These are phyloP conservation scores for Dioscorea dumetorum DNA, from an alignment of 106 monocot species.

Conservation along the genomic window DNA sequence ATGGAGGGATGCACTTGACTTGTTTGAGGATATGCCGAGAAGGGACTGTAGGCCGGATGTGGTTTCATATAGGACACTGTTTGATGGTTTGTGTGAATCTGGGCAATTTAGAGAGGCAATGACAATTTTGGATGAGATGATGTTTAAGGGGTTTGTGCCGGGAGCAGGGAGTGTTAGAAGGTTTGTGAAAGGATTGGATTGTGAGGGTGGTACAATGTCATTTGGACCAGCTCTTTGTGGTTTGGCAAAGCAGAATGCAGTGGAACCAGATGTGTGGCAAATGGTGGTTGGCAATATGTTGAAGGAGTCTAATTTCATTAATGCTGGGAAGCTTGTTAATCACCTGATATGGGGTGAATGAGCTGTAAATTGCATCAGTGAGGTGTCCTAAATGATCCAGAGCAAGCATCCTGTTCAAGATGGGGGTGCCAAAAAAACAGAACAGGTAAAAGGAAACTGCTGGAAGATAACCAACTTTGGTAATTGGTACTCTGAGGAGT, in stretches of 20 bases:
- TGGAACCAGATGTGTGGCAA: slow-evolving; percentile 27
- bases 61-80: slow-evolving; percentile 40
- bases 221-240: slow-evolving; percentile 4
- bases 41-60: slow-evolving; percentile 58
- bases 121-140: slow-evolving; percentile 60
- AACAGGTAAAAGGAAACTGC: too few relatives aligned
- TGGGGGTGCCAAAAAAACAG: too few relatives aligned
- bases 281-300: slow-evolving; percentile 4
- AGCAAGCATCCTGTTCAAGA: too few relatives aligned
- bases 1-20: slow-evolving; percentile 51
- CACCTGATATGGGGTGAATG: background rate
- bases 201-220: slow-evolving; percentile 1
- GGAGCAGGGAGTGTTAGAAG: slow-evolving; percentile 19
- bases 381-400: too few relatives aligned
- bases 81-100: slow-evolving; percentile 47
- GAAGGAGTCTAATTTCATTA: slow-evolving; percentile 7
- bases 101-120: slow-evolving; percentile 27
- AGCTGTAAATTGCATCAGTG: too few relatives aligned
- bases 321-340: slow-evolving; percentile 11
- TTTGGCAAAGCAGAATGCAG: slow-evolving; percentile 17
- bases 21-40: slow-evolving; percentile 84
- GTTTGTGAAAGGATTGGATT: slow-evolving; percentile 33
- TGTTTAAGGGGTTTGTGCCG: slow-evolving; percentile 51
- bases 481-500: too few relatives aligned
- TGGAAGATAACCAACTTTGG: too few relatives aligned